Conservation (phyloP, 2,329 filamentous ascomycete species). For the Scedosporium apiospermum region DNA sequence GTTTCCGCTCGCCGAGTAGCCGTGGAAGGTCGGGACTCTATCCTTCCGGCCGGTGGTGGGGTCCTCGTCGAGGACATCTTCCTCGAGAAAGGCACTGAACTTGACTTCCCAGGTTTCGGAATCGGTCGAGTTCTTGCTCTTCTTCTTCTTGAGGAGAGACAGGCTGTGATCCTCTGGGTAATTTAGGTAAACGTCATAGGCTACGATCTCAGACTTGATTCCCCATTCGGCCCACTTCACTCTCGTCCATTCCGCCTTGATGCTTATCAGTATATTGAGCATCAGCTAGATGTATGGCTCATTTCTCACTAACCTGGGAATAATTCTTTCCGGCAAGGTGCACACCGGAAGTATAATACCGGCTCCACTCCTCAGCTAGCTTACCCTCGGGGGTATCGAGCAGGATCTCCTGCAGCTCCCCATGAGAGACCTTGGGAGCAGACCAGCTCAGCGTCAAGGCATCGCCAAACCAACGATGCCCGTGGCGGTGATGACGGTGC, state of each 20-base stretch:
- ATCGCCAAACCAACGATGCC: constrained; percentile 16
- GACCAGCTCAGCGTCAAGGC: constrained; percentile 15
- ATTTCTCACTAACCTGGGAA: constrained; percentile 43
- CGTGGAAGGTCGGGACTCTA: constrained; percentile 83
- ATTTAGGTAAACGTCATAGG: constrained; percentile 72
- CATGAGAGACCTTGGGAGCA: constrained; percentile 20
- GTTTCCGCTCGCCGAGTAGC: constrained; percentile 86
- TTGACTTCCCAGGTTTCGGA: constrained; percentile 45
- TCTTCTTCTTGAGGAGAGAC: constrained; percentile 42
- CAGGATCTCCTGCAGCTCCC: constrained; percentile 46
- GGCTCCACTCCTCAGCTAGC: constrained; percentile 60
- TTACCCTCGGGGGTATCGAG: constrained; percentile 48
- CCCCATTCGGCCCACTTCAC: constrained; percentile 67
- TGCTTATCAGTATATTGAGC: constrained; percentile 6
- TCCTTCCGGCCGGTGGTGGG: constrained; percentile 62
- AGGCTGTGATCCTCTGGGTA: constrained; percentile 65
- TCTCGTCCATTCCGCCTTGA: constrained; percentile 61
- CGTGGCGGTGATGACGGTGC: constrained; percentile 22
- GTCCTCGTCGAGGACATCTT: constrained; percentile 79
- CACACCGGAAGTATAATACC: constrained; percentile 67
- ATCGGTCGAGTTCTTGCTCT: constrained; percentile 18
- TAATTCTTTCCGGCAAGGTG: constrained; percentile 72
- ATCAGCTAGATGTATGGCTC: background rate
- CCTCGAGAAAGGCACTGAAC: constrained; percentile 74
- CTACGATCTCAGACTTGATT: constrained; percentile 50